phyloP scores from a whole-genome alignment of 306 rosid genomes.

The Mimosa bimucronata region DNA sequence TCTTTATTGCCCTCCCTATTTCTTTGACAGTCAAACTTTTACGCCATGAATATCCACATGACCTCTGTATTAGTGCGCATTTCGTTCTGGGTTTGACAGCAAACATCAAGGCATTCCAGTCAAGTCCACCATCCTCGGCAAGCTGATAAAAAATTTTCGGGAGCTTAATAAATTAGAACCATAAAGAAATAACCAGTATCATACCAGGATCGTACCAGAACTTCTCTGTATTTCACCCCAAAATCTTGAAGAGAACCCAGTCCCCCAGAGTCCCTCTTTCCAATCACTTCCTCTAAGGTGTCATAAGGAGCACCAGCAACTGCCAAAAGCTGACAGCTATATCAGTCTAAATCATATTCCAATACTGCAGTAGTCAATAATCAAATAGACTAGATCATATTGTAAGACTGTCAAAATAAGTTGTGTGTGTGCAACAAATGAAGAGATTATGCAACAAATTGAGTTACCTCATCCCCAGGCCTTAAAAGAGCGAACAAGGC shows the following conservation, averaged over 20 bases:
- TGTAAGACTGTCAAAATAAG: slow-evolving; percentile 12
- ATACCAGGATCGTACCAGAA: slow-evolving; percentile 60
- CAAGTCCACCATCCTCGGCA: slow-evolving; percentile 81
- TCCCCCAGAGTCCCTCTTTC: slow-evolving; percentile 86
- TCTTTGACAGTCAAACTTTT: slow-evolving; percentile 79
- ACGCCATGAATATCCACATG: slow-evolving; percentile 98
- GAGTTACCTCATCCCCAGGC: slow-evolving; percentile 94
- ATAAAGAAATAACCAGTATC: slow-evolving; percentile 36
- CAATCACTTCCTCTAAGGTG: slow-evolving; percentile 91
- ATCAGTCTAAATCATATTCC: slow-evolving; percentile 52
- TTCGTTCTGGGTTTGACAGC: slow-evolving; percentile 77
- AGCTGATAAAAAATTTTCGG: slow-evolving; percentile 55
- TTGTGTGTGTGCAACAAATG: slow-evolving; percentile 21
- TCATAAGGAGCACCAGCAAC: slow-evolving; percentile 98
- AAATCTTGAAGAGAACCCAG: slow-evolving; percentile 88
- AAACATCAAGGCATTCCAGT: slow-evolving; percentile 68
- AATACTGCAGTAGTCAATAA: slow-evolving; percentile 8
- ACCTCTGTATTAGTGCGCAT: slow-evolving; percentile 92
- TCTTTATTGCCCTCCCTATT: slow-evolving; percentile 71
- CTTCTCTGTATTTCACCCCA: slow-evolving; percentile 91
- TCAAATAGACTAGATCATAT: slow-evolving; percentile 19
- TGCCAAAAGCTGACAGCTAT: slow-evolving; percentile 86
- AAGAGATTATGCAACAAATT: slow-evolving; percentile 18
- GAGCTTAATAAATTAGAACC: slow-evolving; percentile 25
- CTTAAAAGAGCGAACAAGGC: slow-evolving; percentile 82